These are phyloP conservation scores for Fusarium chaquense DNA, from an alignment of 2,329 filamentous ascomycete genomes.

Conservation along the genomic window DNA sequence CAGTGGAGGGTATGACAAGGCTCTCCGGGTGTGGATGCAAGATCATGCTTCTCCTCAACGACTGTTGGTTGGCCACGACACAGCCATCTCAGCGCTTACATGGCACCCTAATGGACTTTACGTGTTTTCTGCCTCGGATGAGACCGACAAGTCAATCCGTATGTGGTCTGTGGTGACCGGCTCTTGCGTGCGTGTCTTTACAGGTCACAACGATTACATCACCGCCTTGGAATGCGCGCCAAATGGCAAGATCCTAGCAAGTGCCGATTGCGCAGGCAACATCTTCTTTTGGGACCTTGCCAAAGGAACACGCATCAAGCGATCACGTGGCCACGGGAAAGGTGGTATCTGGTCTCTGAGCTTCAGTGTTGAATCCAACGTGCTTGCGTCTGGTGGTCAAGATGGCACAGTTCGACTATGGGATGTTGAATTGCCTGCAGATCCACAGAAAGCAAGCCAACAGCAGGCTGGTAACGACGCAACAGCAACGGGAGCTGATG, in stretches of 20 bases:
- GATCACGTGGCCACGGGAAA: slow-evolving; percentile 92
- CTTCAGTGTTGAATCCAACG: slow-evolving; percentile 92
- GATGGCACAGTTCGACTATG: slow-evolving; percentile 94
- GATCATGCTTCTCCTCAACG: slow-evolving; percentile 91
- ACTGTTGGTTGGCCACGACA: slow-evolving; percentile 91
- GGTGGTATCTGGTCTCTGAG: slow-evolving; percentile 93
- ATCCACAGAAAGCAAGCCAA: slow-evolving; percentile 69
- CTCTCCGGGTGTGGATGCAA: slow-evolving; percentile 89
- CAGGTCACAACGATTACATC: slow-evolving; percentile 89
- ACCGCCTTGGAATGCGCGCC: slow-evolving; percentile 87
- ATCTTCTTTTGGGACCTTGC: slow-evolving; percentile 95
- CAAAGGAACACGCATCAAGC: slow-evolving; percentile 88
- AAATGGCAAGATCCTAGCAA: slow-evolving; percentile 90
- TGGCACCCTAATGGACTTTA: slow-evolving; percentile 97
- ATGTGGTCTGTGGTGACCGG: slow-evolving; percentile 98
- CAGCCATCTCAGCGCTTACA: slow-evolving; percentile 88
- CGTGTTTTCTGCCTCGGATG: slow-evolving; percentile 90
- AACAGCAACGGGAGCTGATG: slow-evolving; percentile 57
- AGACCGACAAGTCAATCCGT: slow-evolving; percentile 86
- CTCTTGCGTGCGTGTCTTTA: slow-evolving; percentile 89
- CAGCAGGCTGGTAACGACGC: slow-evolving; percentile 60
- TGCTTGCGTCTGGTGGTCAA: slow-evolving; percentile 89
- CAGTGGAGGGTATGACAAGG: slow-evolving; percentile 88
- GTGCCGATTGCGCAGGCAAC: slow-evolving; percentile 86
- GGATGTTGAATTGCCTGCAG: slow-evolving; percentile 83